Percentiles rank a stretch among this genome's conserved stretches.
phyloP scores from a whole-genome alignment of 2,329 filamentous ascomycete genomes.

The Ascocoryne sarcoides region DNA sequence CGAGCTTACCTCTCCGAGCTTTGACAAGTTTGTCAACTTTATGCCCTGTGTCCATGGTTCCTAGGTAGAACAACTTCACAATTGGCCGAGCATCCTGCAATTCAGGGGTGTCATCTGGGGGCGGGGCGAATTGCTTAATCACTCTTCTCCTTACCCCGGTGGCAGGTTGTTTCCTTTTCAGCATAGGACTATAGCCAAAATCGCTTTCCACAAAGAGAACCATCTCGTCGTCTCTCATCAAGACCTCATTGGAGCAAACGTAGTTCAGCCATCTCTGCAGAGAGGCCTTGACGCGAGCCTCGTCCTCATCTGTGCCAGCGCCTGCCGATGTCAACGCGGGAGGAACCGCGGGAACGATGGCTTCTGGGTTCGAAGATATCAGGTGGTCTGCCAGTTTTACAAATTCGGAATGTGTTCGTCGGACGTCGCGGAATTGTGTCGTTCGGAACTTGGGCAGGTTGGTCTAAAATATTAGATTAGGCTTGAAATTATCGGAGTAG shows the following conservation, averaged over 20 bases:
- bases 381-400: slow-evolving; percentile 92
- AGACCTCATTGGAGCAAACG: slow-evolving; percentile 81
- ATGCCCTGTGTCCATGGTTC: slow-evolving; percentile 93
- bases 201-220: slow-evolving; percentile 98
- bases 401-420: slow-evolving; percentile 91
- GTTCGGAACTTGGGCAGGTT: slow-evolving; percentile 98
- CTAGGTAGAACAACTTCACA: slow-evolving; percentile 93
- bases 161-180: slow-evolving; percentile 92
- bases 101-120: slow-evolving; percentile 94
- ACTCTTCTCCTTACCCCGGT: slow-evolving; percentile 93
- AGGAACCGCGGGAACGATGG: slow-evolving; percentile 86
- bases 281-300: slow-evolving; percentile 75
- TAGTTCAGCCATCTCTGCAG: slow-evolving; percentile 95
- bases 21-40: slow-evolving; percentile 95
- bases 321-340: slow-evolving; percentile 92
- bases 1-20: slow-evolving; percentile 72
- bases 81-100: slow-evolving; percentile 79
- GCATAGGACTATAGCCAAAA: slow-evolving; percentile 93
- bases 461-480: slow-evolving; percentile 57
- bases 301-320: slow-evolving; percentile 92
- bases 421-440: slow-evolving; percentile 95
- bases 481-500: not conserved
- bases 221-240: slow-evolving; percentile 95
- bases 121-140: slow-evolving; percentile 95
- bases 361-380: slow-evolving; percentile 95